Evolutionary conservation across 208 protist species (phyloP).

Genomic region (Acanthamoeba sp.): DNA sequence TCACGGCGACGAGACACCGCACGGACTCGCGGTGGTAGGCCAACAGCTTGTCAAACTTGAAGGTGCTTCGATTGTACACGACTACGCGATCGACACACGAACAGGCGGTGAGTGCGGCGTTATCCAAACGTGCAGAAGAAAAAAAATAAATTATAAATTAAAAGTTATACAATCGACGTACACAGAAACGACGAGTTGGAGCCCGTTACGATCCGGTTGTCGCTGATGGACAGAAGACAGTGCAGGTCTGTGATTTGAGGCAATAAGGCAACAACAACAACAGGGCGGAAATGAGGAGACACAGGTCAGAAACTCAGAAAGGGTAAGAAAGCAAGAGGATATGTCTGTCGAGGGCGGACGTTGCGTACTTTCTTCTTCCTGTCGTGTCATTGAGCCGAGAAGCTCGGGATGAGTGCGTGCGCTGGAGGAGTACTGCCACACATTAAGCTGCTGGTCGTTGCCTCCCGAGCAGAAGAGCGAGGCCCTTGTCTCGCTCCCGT

Average conservation of each 20-base stretch:
- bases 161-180: neutral
- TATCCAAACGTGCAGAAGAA: too few species aligned
- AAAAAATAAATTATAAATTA: neutral
- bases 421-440: slow-evolving; percentile 11
- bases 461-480: slow-evolving; percentile 39
- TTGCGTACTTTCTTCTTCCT: slow-evolving; percentile 74
- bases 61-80: slow-evolving; percentile 30
- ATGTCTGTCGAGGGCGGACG: neutral
- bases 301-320: neutral
- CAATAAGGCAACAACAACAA: neutral
- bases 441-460: slow-evolving; percentile 46
- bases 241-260: slow-evolving; percentile 22
- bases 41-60: slow-evolving; percentile 16
- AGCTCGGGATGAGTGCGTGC: neutral
- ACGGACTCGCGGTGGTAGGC: slow-evolving; percentile 68
- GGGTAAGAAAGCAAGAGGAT: neutral
- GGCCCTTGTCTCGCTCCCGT: neutral
- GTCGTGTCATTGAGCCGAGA: slow-evolving; percentile 30
- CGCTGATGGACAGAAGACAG: slow-evolving; percentile 36
- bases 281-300: neutral
- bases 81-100: neutral
- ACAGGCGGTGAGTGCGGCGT: too few species aligned
- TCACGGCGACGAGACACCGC: slow-evolving; percentile 37
- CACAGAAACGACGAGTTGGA: slow-evolving; percentile 68
- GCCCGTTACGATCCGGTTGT: slow-evolving; percentile 41